Conservation (phyloP, 2,329 filamentous ascomycete genomes). For the Colletotrichum brevisporum region DNA sequence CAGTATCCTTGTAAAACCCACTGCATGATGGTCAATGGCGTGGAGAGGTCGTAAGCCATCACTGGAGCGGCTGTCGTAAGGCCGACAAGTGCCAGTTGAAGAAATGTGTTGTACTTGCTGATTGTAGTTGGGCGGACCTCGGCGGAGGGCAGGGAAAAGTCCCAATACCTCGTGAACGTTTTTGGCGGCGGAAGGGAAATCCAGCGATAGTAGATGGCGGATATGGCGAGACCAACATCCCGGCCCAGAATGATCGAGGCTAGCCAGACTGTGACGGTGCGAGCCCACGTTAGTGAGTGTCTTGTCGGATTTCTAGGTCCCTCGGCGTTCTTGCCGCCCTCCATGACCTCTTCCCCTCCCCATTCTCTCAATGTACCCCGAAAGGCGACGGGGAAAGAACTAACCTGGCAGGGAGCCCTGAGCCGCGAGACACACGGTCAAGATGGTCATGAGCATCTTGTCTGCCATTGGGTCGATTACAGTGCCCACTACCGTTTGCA, state of each 20-base stretch:
- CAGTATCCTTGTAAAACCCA: conserved; percentile 57
- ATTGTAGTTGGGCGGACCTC: conserved; percentile 88
- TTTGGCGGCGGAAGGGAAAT: conserved; percentile 94
- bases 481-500: conserved; percentile 93
- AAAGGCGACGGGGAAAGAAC: conserved; percentile 47
- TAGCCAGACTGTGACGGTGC: conserved; percentile 76
- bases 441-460: conserved; percentile 93
- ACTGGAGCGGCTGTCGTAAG: conserved; percentile 86
- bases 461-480: conserved; percentile 98
- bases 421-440: conserved; percentile 86
- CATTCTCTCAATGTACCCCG: not conserved
- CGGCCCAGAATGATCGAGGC: conserved; percentile 92
- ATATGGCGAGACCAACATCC: conserved; percentile 84
- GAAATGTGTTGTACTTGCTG: conserved; percentile 92
- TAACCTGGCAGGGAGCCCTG: conserved; percentile 85
- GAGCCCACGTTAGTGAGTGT: conserved; percentile 11
- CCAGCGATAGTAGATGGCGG: conserved; percentile 96
- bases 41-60: conserved; percentile 69
- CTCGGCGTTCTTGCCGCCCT: not conserved
- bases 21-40: conserved; percentile 74
- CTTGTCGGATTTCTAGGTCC: not conserved
- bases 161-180: conserved; percentile 94
- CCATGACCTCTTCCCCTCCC: not conserved
- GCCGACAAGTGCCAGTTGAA: conserved; percentile 90
- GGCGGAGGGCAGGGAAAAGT: conserved; percentile 91